phyloP scores from a whole-genome alignment of 768 basidiomycete genomes.

The Dictyophora rubrovolvata region DNA sequence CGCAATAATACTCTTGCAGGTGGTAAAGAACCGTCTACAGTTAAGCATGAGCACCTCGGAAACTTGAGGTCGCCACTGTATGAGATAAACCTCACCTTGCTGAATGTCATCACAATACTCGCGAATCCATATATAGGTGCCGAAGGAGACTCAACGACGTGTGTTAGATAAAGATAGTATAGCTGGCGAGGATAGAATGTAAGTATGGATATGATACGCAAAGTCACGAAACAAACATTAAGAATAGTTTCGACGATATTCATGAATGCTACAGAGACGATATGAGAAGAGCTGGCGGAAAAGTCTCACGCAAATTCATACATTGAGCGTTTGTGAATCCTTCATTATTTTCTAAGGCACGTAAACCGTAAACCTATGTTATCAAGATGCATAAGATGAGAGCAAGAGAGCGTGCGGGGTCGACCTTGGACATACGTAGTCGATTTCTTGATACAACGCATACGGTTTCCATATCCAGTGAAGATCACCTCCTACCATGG shows the following conservation, averaged over 20 bases:
- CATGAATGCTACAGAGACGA: constrained; percentile 45
- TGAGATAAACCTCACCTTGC: constrained; percentile 31
- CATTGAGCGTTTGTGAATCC: constrained; percentile 86
- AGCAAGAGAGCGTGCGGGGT: background rate
- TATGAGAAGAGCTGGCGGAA: background rate
- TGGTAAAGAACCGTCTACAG: constrained; percentile 62
- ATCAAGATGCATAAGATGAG: constrained; percentile 9
- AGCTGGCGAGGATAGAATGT: constrained; percentile 18
- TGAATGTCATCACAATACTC: constrained; percentile 65
- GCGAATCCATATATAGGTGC: constrained; percentile 71
- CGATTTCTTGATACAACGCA: constrained; percentile 60
- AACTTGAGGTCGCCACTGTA: background rate
- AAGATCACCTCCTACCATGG: constrained; percentile 79
- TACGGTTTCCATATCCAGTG: constrained; percentile 92
- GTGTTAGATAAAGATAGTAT: constrained; percentile 64
- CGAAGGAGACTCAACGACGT: constrained; percentile 46
- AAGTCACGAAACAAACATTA: constrained; percentile 26
- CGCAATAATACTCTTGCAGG: constrained; percentile 70
- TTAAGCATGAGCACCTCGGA: background rate
- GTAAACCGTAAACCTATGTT: constrained; percentile 59
- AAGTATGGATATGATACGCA: background rate
- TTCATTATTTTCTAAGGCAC: constrained; percentile 49
- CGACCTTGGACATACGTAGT: constrained; percentile 24
- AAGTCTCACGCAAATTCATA: constrained; percentile 22
- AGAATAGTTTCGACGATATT: constrained; percentile 73